Base-by-base conservation (phyloP, 2,329 filamentous ascomycete species). In the Atkinsonella hypoxylon region DNA sequence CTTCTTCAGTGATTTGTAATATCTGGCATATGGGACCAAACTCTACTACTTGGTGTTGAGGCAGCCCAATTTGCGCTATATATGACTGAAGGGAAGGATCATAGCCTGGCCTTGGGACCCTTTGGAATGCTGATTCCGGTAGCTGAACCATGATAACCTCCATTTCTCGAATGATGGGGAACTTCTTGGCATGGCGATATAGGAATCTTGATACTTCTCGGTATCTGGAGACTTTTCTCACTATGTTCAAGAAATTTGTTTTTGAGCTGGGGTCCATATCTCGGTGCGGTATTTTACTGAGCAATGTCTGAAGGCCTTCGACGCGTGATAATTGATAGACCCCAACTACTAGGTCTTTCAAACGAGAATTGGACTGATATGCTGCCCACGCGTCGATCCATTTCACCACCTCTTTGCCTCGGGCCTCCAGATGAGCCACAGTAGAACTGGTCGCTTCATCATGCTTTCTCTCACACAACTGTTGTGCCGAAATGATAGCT, bases 191-290 rank as follows among this genome's bases (percentile, higher is more conserved):
- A 3, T 54, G 38, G 1, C 60, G 59, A 50, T 60, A 61, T 3
- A 74, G 56, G 18, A 62, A 59, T 10, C 55, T 51, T n/a, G 67
- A 61, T 41, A 61, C 59, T 40, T 69, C 62, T 15, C 56, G 55
- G 42, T 71, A 73, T 47, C 64, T 59, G 15, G 66, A 61, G 1
- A 72, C 60, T 51, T 70, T 70, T 1, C 17, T 46, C 1, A 72
- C 55, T 20, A 62, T 65, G 15, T 67, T 66, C 6, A 62, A 20
- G 0, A 68, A 49, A 42, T 57, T 62, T 10, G 20, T 20, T 42
- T 49, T 56, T 12, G 41, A 38, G 7, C 12, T 45, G 0, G 54
- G 50, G 8, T 48, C 34, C 53, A 65, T 59, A 8, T 45, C 30
- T 18, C 30, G 15, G 17, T 45, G 6, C 13, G 22, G 43, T 17